phyloP scores from a whole-genome alignment of 768 basidiomycete species.

The Hemileccinum rubropunctum region DNA sequence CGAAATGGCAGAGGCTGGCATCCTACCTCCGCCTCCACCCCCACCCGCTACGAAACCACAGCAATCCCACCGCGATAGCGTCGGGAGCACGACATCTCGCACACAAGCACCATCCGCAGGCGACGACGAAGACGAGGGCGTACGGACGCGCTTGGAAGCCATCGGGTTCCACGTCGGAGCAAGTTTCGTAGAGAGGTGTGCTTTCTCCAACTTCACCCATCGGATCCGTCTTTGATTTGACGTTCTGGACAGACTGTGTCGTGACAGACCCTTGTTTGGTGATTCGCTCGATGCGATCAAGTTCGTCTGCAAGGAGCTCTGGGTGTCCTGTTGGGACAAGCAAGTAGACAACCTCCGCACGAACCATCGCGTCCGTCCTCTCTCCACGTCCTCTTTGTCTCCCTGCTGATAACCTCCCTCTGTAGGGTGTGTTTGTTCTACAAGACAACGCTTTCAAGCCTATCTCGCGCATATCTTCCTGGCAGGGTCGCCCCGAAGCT shows the following conservation, averaged over 20 bases:
- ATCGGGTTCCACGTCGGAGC: conserved; percentile 87
- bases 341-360: conserved; percentile 95
- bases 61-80: conserved; percentile 33
- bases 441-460: conserved; percentile 92
- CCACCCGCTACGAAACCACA: conserved; percentile 40
- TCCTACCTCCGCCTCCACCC: conserved; percentile 53
- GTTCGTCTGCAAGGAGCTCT: conserved; percentile 96
- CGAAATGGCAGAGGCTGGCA: conserved; percentile 76
- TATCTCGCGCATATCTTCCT: conserved; percentile 75
- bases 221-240: background rate
- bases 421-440: conserved; percentile 87
- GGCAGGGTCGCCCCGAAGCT: conserved; percentile 74
- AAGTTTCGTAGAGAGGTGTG: conserved; percentile 79
- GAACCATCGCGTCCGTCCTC: conserved; percentile 75
- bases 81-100: conserved; percentile 27
- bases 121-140: conserved; percentile 66
- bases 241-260: conserved; percentile 58
- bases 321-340: conserved; percentile 88
- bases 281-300: conserved; percentile 91
- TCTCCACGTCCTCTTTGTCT: background rate
- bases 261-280: conserved; percentile 68
- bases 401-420: background rate
- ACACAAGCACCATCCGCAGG: conserved; percentile 9
- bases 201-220: background rate
- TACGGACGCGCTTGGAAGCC: conserved; percentile 67